These are phyloP conservation scores for Cairneyella variabilis DNA, from an alignment of 495 filamentous ascomycete genomes.

Conservation along the genomic window DNA sequence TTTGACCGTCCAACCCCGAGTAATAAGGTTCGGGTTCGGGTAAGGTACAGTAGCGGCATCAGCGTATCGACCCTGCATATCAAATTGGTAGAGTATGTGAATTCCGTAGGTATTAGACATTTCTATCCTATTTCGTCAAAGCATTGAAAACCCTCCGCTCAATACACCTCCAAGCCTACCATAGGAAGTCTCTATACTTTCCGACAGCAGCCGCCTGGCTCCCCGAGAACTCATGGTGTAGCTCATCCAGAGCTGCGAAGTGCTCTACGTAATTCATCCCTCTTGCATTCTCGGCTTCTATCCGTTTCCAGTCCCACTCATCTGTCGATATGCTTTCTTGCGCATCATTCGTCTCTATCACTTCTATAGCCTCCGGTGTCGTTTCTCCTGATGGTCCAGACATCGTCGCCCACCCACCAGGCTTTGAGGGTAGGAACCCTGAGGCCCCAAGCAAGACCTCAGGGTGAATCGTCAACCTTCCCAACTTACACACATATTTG, in stretches of 20 bases:
- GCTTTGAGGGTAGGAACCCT: slow-evolving; percentile 56
- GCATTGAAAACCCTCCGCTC: no score
- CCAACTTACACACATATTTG: slow-evolving; percentile 58
- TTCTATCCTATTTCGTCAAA: no score
- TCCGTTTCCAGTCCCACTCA: slow-evolving; percentile 46
- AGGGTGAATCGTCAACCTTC: slow-evolving; percentile 75
- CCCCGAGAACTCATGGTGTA: slow-evolving; percentile 44
- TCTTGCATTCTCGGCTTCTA: slow-evolving; percentile 41
- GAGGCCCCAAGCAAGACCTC: slow-evolving; percentile 68
- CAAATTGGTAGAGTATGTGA: no score
- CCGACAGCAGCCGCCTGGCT: slow-evolving; percentile 44
- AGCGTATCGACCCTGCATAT: no score
- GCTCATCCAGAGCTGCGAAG: slow-evolving; percentile 47
- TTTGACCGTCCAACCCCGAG: no score
- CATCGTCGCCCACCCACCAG: slow-evolving; percentile 39
- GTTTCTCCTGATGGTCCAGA: slow-evolving; percentile 21
- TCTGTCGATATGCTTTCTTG: not conserved
- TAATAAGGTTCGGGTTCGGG: no score
- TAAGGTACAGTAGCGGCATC: no score
- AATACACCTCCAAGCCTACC: slow-evolving; percentile 8
- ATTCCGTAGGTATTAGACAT: no score
- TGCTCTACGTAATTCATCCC: slow-evolving; percentile 45
- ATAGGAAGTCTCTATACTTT: slow-evolving; percentile 36
- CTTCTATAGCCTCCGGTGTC: slow-evolving; percentile 23
- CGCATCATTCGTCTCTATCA: slow-evolving; percentile 6